A percentile compares a stretch with the other conserved stretches of the same genome.
Evolutionary conservation across 2,329 filamentous ascomycete species (phyloP).

Genomic region (Aspergillus terreus): DNA sequence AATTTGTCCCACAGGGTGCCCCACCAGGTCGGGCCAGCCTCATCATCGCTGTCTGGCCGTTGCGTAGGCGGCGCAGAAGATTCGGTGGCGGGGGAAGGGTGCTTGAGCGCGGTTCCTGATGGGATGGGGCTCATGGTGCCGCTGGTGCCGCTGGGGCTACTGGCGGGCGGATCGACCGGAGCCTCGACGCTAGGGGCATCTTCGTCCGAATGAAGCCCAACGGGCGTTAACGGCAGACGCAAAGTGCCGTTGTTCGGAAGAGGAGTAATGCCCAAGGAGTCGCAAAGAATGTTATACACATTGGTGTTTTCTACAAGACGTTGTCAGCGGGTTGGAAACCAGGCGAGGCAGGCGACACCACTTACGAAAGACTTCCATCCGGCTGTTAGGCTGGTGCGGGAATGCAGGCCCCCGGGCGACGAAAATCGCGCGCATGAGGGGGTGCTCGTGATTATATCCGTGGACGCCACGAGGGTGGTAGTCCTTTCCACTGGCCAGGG

Average conservation of each 20-base stretch:
- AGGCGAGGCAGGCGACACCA: too few species aligned
- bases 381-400: slow-evolving; percentile 76
- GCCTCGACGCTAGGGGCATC: slow-evolving; percentile 27
- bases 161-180: slow-evolving; percentile 31
- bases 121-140: background rate
- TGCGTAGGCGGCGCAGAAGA: slow-evolving; percentile 8
- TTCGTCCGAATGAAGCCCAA: slow-evolving; percentile 44
- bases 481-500: slow-evolving; percentile 57
- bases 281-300: slow-evolving; percentile 92
- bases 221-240: slow-evolving; percentile 42
- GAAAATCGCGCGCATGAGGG: slow-evolving; percentile 94
- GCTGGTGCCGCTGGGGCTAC: background rate
- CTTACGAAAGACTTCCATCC: slow-evolving; percentile 78
- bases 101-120: slow-evolving; percentile 3
- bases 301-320: slow-evolving; percentile 73
- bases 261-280: slow-evolving; percentile 72
- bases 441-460: slow-evolving; percentile 92
- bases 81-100: background rate
- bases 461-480: slow-evolving; percentile 85
- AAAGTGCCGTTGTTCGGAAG: slow-evolving; percentile 85
- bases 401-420: slow-evolving; percentile 89
- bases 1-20: slow-evolving; percentile 30
- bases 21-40: slow-evolving; percentile 28
- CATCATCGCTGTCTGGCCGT: slow-evolving; percentile 17
- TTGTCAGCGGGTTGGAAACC: background rate